A percentile compares a stretch with the other conserved stretches of the same genome.
These are phyloP conservation scores for Nothophytophthora sp. DNA, from an alignment of 352 stramenopile species.

Conservation along the genomic window DNA sequence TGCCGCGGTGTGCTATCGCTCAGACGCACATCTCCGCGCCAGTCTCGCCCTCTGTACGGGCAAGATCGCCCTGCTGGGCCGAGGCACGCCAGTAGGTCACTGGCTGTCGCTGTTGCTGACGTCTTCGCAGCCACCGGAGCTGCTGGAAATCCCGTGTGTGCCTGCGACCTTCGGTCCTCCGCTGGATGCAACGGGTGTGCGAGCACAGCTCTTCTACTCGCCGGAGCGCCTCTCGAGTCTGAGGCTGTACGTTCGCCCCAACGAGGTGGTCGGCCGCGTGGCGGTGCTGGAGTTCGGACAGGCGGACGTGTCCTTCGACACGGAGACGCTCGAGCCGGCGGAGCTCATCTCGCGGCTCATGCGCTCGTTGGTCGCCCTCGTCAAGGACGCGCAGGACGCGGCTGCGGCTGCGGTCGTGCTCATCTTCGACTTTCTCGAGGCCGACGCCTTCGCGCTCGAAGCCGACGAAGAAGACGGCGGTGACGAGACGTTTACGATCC, in stretches of 20 bases:
- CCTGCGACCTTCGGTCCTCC: constrained; percentile 53
- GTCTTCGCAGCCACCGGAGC: constrained; percentile 17
- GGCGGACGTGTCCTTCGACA: constrained; percentile 53
- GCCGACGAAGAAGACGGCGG: constrained; percentile 36
- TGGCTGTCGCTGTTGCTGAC: constrained; percentile 51
- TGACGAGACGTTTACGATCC: constrained; percentile 47
- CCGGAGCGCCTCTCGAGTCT: constrained; percentile 63
- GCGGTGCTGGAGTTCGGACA: constrained; percentile 75
- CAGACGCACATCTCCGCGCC: constrained; percentile 47
- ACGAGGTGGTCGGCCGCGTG: constrained; percentile 63
- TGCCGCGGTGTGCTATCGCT: constrained; percentile 42
- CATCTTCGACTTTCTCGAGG: constrained; percentile 73
- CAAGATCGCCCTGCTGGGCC: constrained; percentile 57
- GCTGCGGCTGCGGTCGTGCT: constrained; percentile 56
- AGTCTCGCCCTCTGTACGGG: constrained; percentile 41
- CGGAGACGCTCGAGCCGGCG: constrained; percentile 50
- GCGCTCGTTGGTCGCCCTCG: constrained; percentile 65
- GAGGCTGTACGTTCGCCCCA: constrained; percentile 62
- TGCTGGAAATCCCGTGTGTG: constrained; percentile 63
- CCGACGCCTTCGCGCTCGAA: constrained; percentile 65
- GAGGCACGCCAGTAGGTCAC: constrained; percentile 51
- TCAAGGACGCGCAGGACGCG: constrained; percentile 69
- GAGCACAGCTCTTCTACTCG: constrained; percentile 60
- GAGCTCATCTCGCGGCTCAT: constrained; percentile 70
- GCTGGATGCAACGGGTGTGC: constrained; percentile 34